phyloP scores from a whole-genome alignment of 805 yeast genomes.

The Sugiyamaella americana region DNA sequence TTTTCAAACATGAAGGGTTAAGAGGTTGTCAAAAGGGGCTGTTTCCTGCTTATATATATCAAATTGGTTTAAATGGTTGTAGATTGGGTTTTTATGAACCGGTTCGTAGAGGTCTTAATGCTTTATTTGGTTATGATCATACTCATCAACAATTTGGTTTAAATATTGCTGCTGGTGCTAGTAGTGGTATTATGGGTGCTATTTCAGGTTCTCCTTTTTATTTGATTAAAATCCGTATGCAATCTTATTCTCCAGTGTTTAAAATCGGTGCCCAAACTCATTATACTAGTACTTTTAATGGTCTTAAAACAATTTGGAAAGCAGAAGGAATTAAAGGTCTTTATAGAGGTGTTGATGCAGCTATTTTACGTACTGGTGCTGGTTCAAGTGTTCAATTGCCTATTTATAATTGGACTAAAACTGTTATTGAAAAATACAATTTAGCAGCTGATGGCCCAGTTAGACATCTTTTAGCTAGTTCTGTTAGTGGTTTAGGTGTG shows the following conservation, averaged over 20 bases:
- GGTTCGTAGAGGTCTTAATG: slow-evolving; percentile 54
- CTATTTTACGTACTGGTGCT: slow-evolving; percentile 86
- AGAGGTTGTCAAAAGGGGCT: slow-evolving; percentile 87
- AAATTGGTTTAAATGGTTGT: slow-evolving; percentile 87
- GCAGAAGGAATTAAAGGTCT: slow-evolving; percentile 73
- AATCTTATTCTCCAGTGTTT: slow-evolving; percentile 66
- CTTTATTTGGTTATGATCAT: slow-evolving; percentile 43
- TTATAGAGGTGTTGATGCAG: slow-evolving; percentile 91
- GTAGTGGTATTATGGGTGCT: slow-evolving; percentile 87
- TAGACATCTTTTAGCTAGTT: slow-evolving; percentile 66
- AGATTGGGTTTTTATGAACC: slow-evolving; percentile 95
- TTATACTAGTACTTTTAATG: slow-evolving; percentile 64
- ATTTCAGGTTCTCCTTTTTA: slow-evolving; percentile 85
- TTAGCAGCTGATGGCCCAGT: slow-evolving; percentile 57
- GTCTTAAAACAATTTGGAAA: slow-evolving; percentile 53
- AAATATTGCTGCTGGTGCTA: slow-evolving; percentile 73
- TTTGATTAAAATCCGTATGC: slow-evolving; percentile 93
- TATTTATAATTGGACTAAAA: slow-evolving; percentile 73
- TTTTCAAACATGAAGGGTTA: slow-evolving; percentile 76
- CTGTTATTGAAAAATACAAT: slow-evolving; percentile 47
- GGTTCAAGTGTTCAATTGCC: slow-evolving; percentile 96
- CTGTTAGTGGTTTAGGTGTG: slow-evolving; percentile 84
- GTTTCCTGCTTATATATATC: slow-evolving; percentile 83
- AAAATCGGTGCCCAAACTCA: slow-evolving; percentile 90
- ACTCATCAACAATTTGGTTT: slow-evolving; percentile 48